phyloP scores from a whole-genome alignment of 2,329 filamentous ascomycete genomes.

The Blastomyces parvus region DNA sequence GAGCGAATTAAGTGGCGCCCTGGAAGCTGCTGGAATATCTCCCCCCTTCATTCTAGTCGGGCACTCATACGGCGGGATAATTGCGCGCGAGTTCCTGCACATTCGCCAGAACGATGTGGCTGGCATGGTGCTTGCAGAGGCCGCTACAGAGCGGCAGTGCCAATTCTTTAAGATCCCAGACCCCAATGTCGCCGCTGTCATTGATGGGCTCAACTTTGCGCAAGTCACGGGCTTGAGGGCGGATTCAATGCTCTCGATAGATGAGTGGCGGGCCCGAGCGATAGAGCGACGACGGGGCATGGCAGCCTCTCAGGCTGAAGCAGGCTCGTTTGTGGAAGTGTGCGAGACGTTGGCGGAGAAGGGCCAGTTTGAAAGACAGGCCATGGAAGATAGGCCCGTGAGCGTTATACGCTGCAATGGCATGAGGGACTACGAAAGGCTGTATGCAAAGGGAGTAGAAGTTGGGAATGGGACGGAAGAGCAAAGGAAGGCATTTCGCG shows the following conservation, averaged over 20 bases:
- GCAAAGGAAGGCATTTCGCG: constrained; percentile 23
- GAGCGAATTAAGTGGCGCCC: constrained; percentile 25
- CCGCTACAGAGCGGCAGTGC: constrained; percentile 26
- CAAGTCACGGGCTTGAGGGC: constrained; percentile 26
- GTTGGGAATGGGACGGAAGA: constrained; percentile 27
- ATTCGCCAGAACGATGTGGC: constrained; percentile 22
- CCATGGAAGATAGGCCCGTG: constrained; percentile 25
- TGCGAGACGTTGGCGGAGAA: constrained; percentile 24
- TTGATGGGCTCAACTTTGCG: constrained; percentile 25
- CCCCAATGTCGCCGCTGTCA: constrained; percentile 24
- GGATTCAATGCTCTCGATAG: constrained; percentile 23
- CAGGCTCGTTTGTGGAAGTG: constrained; percentile 17
- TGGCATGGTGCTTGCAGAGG: constrained; percentile 33
- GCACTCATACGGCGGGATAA: constrained; percentile 35
- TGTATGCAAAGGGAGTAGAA: constrained; percentile 27
- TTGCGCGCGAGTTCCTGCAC: constrained; percentile 33
- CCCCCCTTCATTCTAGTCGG: constrained; percentile 29
- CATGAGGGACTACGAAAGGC: constrained; percentile 24
- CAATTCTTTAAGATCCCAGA: constrained; percentile 27
- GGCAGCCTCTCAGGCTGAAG: constrained; percentile 20
- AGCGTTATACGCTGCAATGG: constrained; percentile 30
- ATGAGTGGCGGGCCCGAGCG: constrained; percentile 28
- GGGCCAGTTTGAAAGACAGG: constrained; percentile 23
- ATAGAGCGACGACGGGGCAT: constrained; percentile 23
- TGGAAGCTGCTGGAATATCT: constrained; percentile 17